Percentiles rank a stretch among this genome's conserved stretches.
Conservation (phyloP, 2,329 filamentous ascomycete genomes). For the Pseudofabraea citricarpa region DNA sequence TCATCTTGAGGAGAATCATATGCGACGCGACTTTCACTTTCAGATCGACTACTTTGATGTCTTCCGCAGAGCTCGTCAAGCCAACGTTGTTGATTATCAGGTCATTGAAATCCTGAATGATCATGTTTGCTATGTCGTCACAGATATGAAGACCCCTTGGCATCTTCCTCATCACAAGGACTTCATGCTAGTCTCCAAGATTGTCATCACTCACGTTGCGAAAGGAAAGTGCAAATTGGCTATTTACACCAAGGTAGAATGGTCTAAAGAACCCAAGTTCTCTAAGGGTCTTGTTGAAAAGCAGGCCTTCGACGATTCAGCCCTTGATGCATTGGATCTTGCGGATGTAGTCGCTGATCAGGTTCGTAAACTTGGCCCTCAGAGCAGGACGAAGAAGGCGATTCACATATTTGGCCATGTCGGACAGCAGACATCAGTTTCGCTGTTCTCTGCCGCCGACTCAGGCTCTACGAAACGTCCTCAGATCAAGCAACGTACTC, state of each 20-base stretch:
- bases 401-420: constrained; percentile 76
- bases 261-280: constrained; percentile 63
- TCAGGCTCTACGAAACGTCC: constrained; percentile 43
- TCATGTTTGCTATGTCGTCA: constrained; percentile 64
- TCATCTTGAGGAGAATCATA: constrained; percentile 61
- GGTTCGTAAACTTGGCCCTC: constrained; percentile 67
- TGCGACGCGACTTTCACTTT: constrained; percentile 78
- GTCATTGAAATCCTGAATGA: constrained; percentile 79
- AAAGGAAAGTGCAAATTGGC: constrained; percentile 92
- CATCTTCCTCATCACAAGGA: constrained; percentile 76
- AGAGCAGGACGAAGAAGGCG: constrained; percentile 71
- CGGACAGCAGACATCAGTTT: constrained; percentile 61
- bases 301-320: constrained; percentile 71
- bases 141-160: constrained; percentile 52
- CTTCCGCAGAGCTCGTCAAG: constrained; percentile 55
- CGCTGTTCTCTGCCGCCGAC: constrained; percentile 50
- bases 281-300: constrained; percentile 59
- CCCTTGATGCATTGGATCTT: constrained; percentile 68
- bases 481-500: constrained; percentile 51
- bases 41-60: constrained; percentile 64
- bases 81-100: constrained; percentile 74
- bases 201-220: constrained; percentile 88
- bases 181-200: constrained; percentile 81
- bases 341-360: constrained; percentile 74
- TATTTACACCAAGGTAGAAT: constrained; percentile 83